Evolutionary conservation across 2,329 filamentous ascomycete species (phyloP), one percentile per base, ranked within the genome.

Genomic region (Microdochium paspali): DNA sequence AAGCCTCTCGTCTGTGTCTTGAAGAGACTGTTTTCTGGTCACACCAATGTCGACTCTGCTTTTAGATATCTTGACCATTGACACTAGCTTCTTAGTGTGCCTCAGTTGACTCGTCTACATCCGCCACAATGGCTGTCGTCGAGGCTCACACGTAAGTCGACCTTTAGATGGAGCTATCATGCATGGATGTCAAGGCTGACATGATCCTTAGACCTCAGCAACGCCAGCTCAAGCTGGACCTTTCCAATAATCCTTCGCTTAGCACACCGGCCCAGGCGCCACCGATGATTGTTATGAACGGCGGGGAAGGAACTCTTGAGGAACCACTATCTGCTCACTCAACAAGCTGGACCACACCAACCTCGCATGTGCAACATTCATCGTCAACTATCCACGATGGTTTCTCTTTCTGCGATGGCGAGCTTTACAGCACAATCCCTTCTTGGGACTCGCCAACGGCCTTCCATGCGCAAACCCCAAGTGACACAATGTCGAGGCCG

Each of bases 321-420:
- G 63, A 69, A 59, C 70, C 75, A 58, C 60, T 76, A 76, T 80
- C 74, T 63, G 74, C 58, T 53, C 50, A 53, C 52, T 46, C 48
- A 7, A 18, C 42, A 13, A 25, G 23, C 6, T 82, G 77, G 77
- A 74, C 76, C 48, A 76, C 76, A 45, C 74, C 78, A 9, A 71
- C 69, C 12, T 67, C 76, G 35, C 72, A 76, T 47, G 64, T 70
- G 54, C 69, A 74, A 51, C 74, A 73, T 44, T 71, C 77, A 32
- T 77, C 79, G 47, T 74, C 74, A 40, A 79, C 77, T 32, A 80
- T 81, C 49, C 77, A 82, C 54, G 78, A 80, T 58, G 76, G 73
- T 46, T 80, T 82, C 58, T 76, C 76, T 18, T 82, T 77, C 62
- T 78, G 73, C 56, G 66, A 77, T 51, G 69, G 69, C 30, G 76